Evolutionary conservation across 495 filamentous ascomycete genomes (phyloP).

Genomic region (Thermochaetoides thermophila): DNA sequence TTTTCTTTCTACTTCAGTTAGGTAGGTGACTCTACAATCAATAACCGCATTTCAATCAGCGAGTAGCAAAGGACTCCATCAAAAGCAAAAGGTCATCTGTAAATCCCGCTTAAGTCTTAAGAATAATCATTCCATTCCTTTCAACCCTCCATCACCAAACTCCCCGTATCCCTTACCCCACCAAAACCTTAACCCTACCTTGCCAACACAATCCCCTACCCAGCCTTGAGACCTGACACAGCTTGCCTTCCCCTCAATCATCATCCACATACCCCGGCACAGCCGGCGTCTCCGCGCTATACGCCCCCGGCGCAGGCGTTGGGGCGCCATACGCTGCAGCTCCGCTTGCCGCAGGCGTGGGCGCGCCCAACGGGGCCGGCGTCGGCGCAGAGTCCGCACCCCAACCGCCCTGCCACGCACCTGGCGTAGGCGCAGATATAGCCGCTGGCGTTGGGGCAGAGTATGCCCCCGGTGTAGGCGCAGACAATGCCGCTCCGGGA

Average conservation of each 20-base stretch:
- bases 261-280: constrained; percentile 44
- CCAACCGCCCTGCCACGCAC: constrained; percentile 34
- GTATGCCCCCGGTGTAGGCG: constrained; percentile 66
- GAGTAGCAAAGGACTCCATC: too few species aligned
- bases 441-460: constrained; percentile 53
- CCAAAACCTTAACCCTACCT: too few species aligned
- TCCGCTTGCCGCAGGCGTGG: constrained; percentile 53
- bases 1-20: too few species aligned
- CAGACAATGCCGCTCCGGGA: constrained; percentile 46
- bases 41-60: too few species aligned
- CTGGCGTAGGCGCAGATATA: constrained; percentile 63
- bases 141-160: too few species aligned
- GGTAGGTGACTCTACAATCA: too few species aligned
- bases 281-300: constrained; percentile 69
- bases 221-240: too few species aligned
- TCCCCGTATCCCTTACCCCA: too few species aligned
- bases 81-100: too few species aligned
- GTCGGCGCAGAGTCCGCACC: constrained; percentile 49
- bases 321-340: constrained; percentile 56
- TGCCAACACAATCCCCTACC: too few species aligned
- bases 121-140: too few species aligned
- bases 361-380: constrained; percentile 43
- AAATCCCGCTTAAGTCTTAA: too few species aligned
- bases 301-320: constrained; percentile 54
- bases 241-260: constrained; percentile 21